Evolutionary conservation across 495 filamentous ascomycete genomes (phyloP), one percentile per base, ranked within the genome.

Genomic region (Tricharina praecox): DNA sequence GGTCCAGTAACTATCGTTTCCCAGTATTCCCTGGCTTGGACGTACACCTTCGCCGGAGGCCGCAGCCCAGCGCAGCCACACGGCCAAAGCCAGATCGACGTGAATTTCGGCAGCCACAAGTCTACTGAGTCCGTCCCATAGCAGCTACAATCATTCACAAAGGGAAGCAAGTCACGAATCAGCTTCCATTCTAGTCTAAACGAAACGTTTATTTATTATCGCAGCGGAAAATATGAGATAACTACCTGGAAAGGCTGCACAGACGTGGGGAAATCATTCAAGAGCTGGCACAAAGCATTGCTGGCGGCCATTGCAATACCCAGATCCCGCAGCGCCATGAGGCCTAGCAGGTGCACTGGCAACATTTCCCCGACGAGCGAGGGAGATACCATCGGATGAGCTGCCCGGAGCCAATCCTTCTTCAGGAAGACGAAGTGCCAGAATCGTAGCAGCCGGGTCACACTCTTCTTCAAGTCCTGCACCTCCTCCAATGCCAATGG

Each of bases 1-100:
- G 13, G 38, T 28, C 68, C 68, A 70, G 39, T 70, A 70, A 9
- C 54, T 30, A 20, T 54, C 47, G 1, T 62, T 44, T 11, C 53
- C 25, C 21, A 67, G 9, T 3, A 55, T 50, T 4, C 37, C 44
- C 23, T 55, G 49, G 13, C 35, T 50, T 28, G 53, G 52, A 26
- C 36, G 42, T 40, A 48, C 50, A 19, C 21, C 44, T 1, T 7
- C 38, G 20, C 45, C 24, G 25, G 19, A 44, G 19, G 50, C 44
- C 15, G 47, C 53, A 43, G 60, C 49, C 61, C 61, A 64, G 16
- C 57, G 47, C 28, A 62, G 46, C 64, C 63, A 63, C 32, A 47
- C 41, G 23, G 45, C 50, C 20, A 53, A 50, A 35, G 55, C 55
- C 28, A 55, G 26, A 51, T 49, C 47, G 21, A 21, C 38, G 48